Percentiles rank a stretch among this genome's conserved stretches.
phyloP scores from a whole-genome alignment of 225 moss, liverwort and hornwort genomes.

The Pseudoscleropodium purum region DNA sequence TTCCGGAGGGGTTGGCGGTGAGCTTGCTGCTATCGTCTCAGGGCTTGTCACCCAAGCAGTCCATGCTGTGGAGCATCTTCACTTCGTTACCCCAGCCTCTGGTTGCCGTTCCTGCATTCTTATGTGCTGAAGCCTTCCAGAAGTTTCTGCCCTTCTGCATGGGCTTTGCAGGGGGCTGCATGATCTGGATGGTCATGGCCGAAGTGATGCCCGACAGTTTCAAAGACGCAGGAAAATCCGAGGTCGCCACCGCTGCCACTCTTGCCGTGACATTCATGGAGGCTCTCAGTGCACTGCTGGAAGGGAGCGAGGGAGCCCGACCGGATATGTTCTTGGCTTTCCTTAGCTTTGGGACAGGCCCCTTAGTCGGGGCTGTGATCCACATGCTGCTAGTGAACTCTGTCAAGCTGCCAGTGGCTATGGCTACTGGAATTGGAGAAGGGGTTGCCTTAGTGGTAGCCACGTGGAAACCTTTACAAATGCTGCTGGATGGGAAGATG shows the following conservation, averaged over 20 bases:
- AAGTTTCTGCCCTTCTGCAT: slow-evolving; percentile 84
- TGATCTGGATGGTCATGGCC: slow-evolving; percentile 99
- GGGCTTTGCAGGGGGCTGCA: slow-evolving; percentile 97
- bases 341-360: slow-evolving; percentile 61
- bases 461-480: slow-evolving; percentile 70
- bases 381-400: slow-evolving; percentile 38
- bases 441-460: slow-evolving; percentile 71
- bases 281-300: slow-evolving; percentile 73
- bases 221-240: slow-evolving; percentile 76
- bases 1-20: slow-evolving; percentile 92
- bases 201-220: slow-evolving; percentile 96
- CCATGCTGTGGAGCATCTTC: slow-evolving; percentile 96
- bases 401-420: slow-evolving; percentile 34
- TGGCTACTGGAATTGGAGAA: slow-evolving; percentile 71
- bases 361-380: slow-evolving; percentile 50
- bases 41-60: slow-evolving; percentile 65
- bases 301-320: slow-evolving; percentile 28
- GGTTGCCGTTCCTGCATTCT: slow-evolving; percentile 90
- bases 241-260: slow-evolving; percentile 88
- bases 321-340: slow-evolving; percentile 40
- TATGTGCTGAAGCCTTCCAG: slow-evolving; percentile 88
- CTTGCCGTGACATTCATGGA: slow-evolving; percentile 92
- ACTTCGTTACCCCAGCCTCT: slow-evolving; percentile 92
- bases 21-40: slow-evolving; percentile 85
- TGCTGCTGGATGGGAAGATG: slow-evolving; percentile 47